Conservation (phyloP, 139 green algal species). For the Choricystis sp. region DNA sequence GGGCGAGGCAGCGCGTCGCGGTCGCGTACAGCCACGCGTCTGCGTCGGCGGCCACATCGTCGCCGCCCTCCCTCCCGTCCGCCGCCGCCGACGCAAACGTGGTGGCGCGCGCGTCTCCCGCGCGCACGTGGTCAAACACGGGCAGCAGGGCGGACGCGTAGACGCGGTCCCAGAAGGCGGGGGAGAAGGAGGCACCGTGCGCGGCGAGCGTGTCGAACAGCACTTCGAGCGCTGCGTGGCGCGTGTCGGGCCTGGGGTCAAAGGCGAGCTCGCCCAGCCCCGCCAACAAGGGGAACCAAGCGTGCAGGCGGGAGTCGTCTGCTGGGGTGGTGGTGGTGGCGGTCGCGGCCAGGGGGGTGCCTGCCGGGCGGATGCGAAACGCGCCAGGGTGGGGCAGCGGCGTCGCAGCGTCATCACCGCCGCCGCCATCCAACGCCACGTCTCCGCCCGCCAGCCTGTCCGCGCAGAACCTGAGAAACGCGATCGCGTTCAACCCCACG, state of each 20-base stretch:
- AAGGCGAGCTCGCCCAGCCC: constrained; percentile 94
- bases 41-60: constrained; percentile 39
- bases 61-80: neutral
- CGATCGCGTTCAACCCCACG: constrained; percentile 89
- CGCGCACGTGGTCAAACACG: constrained; percentile 93
- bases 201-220: constrained; percentile 92
- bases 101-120: neutral
- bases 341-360: neutral
- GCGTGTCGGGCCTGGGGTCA: constrained; percentile 78
- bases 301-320: constrained; percentile 89
- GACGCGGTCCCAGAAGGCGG: constrained; percentile 81
- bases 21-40: constrained; percentile 95
- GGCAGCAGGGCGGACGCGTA: constrained; percentile 91
- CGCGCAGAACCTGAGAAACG: constrained; percentile 95
- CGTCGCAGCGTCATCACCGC: constrained; percentile 13
- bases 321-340: constrained; percentile 44
- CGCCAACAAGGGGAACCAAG: constrained; percentile 97
- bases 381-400: constrained; percentile 10
- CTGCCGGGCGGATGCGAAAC: constrained; percentile 20
- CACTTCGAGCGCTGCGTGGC: constrained; percentile 52
- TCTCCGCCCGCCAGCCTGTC: constrained; percentile 85
- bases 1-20: constrained; percentile 86
- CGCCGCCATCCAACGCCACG: constrained; percentile 31
- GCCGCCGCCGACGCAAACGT: neutral
- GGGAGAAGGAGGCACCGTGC: constrained; percentile 82